Base-by-base conservation (phyloP, 148 eudicot species). In the Rhododendron henanense region DNA sequence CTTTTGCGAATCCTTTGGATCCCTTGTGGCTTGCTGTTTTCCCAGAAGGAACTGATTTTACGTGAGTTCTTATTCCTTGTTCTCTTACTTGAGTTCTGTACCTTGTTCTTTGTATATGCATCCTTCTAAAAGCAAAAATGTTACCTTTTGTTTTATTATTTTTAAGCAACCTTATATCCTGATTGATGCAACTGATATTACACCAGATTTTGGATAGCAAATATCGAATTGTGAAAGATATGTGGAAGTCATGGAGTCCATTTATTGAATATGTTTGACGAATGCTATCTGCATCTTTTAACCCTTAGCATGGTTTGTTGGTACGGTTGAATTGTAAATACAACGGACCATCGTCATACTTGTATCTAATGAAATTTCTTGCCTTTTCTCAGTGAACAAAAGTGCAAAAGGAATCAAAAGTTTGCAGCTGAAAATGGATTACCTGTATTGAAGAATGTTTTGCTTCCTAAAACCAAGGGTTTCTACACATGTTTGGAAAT, bases 21-120 rank as follows among this genome's bases (percentile, higher is more conserved):
- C 93, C 93, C 23, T 86, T 93, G 44, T 93, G 94, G 95, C 94
- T 94, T 37, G 94, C 94, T 87, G 90, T 93, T 83, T 94, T 94
- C 81, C 97, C 97, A 4, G 97, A 94, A 84, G 95, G 97, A 88
- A 94, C 97, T 41, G 97, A 94, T 93, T 94, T 88, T 88, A 93
- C 90, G 97, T 94, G 90, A 93, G 88, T 82, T 78, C 74, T 85
- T 87, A 41, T 78, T 81, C 85, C 55, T 33, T 78, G 18, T 74
- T 73, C 78, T 77, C 31, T 81, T 88, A 92, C 91, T 92, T 91
- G 88, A 92, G 87, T 84, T 78, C 81, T 85, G 33, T 80, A 73
- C 84, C 55, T 51, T 78, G 35, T 74, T 73, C 77, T 81, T 28
- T 81, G 37, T 44, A 23, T 18, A 7, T 84, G 35, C 84, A 81